phyloP scores from a whole-genome alignment of 1,284 basidiomycete genomes.

The Fomitopsis schrenkii region DNA sequence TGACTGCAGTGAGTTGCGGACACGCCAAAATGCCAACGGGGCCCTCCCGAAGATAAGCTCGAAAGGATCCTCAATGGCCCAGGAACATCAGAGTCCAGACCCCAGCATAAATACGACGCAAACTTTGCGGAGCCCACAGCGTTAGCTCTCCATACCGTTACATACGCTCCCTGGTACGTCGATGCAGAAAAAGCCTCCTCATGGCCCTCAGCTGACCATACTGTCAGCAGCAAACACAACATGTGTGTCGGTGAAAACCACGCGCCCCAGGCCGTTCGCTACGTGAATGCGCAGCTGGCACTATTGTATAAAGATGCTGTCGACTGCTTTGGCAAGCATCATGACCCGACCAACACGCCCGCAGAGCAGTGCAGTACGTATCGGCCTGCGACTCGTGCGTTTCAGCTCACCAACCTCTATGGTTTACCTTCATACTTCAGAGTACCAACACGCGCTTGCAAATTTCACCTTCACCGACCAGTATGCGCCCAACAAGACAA shows the following conservation, averaged over 20 bases:
- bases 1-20: neutral
- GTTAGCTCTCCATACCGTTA: neutral
- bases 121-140: neutral
- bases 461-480: conserved; percentile 15
- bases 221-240: neutral
- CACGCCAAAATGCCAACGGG: neutral
- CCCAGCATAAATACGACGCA: neutral
- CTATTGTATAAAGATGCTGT: conserved; percentile 23
- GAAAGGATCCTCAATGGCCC: neutral
- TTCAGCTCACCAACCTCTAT: neutral
- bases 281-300: conserved; percentile 27
- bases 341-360: conserved; percentile 12
- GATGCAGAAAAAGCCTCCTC: neutral
- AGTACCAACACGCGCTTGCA: conserved; percentile 19
- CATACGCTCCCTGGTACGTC: neutral
- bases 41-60: neutral
- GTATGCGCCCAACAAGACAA: conserved; percentile 9
- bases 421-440: neutral
- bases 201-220: neutral
- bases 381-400: neutral
- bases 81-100: neutral
- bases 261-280: conserved; percentile 24
- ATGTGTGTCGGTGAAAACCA: conserved; percentile 30
- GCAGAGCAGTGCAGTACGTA: conserved; percentile 9
- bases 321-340: conserved; percentile 18